phyloP scores from a whole-genome alignment of 2,329 filamentous ascomycete species.

The Fusarium mundagurra region DNA sequence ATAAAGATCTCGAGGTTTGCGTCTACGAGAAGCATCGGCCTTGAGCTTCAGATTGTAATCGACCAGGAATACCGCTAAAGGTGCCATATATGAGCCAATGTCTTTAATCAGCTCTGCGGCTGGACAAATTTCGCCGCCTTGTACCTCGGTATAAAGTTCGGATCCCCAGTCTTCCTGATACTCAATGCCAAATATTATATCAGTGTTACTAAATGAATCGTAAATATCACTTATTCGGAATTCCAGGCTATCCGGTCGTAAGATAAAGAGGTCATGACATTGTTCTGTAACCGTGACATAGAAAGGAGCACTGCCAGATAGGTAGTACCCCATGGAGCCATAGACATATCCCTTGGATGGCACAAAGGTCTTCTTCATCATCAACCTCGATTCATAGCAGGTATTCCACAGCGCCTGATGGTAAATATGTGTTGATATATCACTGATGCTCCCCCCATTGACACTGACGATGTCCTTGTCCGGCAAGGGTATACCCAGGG shows the following conservation, averaged over 20 bases:
- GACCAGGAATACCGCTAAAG: background rate
- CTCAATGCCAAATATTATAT: background rate
- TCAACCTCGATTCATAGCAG: background rate
- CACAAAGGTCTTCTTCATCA: background rate
- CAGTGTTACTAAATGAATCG: background rate
- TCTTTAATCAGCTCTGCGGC: background rate
- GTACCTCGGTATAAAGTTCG: background rate
- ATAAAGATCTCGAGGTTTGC: rapidly evolving
- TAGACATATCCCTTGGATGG: rapidly evolving
- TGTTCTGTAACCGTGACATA: background rate
- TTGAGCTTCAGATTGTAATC: background rate
- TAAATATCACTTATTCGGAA: rapidly evolving
- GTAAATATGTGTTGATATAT: background rate
- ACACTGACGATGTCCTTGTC: background rate
- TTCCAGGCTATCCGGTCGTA: background rate
- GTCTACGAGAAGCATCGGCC: background rate
- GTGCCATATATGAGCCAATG: no score
- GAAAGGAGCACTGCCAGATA: background rate
- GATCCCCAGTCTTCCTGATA: background rate
- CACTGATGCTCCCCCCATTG: rapidly evolving
- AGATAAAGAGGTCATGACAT: background rate
- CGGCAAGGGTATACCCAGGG: background rate
- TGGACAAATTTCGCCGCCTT: background rate
- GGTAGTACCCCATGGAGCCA: background rate
- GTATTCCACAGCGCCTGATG: background rate